Base-by-base conservation (phyloP, 2,329 filamentous ascomycete genomes). In the Xylariomycetidae sp. region DNA sequence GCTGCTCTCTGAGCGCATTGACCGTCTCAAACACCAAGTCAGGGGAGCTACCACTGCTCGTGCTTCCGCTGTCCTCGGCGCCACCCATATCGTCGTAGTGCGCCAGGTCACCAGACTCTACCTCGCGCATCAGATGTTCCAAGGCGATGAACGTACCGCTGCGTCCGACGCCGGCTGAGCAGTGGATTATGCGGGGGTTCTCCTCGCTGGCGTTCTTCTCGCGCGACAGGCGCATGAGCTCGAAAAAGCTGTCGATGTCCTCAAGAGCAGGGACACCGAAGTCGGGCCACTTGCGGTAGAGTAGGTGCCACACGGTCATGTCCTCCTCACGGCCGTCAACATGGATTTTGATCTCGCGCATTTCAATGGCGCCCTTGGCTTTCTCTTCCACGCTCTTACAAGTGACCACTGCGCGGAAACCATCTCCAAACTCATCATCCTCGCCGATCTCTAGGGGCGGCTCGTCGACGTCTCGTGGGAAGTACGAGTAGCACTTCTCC, bases 71-170 rank as follows among this genome's bases (percentile, higher is more conserved):
- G 6, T 18, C 26, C 6, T 15, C 26, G n/a, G n/a, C 24, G n/a
- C 6, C 24, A 13, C 7, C 24, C n/a, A 6, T 12, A 14, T 6
- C n/a, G 34, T 68, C 62, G 38, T 61, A 63, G 16, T 64, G 54
- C 42, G 74, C 66, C 31, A 94, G 62, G 15, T 79, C 71, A 31
- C 88, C 90, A 5, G 79, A 73, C 17, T 85, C 79, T 8, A 96
- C 70, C 59, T 95, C 87, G 22, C 80, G 74, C 43, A 94, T 71
- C 17, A 98, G 74, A 58, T 93, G 87, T 60, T 96, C 92, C n/a
- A 98, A 73, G 2, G 87, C 84, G 50, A 98, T 95, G 55, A 96
- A 98, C 0, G 92, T 96, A 20, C 92, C 92, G 6, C 85, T 94
- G 35, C 92, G 79, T 10, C 92, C 92, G 10, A 98, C 90, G 24